Conservation (phyloP, 352 stramenopile genomes). For the Phytophthora hybrid region DNA sequence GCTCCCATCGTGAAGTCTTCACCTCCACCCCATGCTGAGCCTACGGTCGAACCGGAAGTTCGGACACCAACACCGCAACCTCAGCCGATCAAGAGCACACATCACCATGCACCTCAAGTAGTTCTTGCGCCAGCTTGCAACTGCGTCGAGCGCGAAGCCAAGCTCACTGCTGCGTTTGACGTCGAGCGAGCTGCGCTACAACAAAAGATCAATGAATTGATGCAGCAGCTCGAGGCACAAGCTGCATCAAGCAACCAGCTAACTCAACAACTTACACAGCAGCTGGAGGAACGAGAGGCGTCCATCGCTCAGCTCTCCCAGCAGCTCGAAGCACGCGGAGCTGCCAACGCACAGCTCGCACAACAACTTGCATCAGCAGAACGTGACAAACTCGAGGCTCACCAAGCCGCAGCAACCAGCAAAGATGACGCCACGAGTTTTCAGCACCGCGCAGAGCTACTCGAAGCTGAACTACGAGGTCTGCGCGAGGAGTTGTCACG, state of each 20-base stretch:
- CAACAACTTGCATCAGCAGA: slow-evolving; percentile 38
- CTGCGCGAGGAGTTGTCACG: slow-evolving; percentile 34
- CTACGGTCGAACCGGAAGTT: not conserved
- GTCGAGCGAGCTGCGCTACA: slow-evolving; percentile 40
- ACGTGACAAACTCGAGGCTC: slow-evolving; percentile 33
- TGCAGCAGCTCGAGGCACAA: slow-evolving; percentile 43
- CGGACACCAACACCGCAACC: not conserved
- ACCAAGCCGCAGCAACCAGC: slow-evolving; percentile 22
- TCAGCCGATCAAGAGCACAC: slow-evolving; percentile 1
- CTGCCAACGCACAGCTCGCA: slow-evolving; percentile 39
- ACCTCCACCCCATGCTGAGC: not conserved
- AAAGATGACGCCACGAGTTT: slow-evolving; percentile 25
- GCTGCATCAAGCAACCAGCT: slow-evolving; percentile 12
- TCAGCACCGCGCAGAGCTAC: slow-evolving; percentile 28
- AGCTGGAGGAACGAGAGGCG: slow-evolving; percentile 26
- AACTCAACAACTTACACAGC: slow-evolving; percentile 36
- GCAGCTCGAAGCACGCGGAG: slow-evolving; percentile 33
- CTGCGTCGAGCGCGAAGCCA: slow-evolving; percentile 24
- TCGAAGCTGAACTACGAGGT: slow-evolving; percentile 24
- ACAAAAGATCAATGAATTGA: slow-evolving; percentile 35
- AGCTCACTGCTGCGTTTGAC: slow-evolving; percentile 25
- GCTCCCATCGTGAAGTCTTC: not conserved
- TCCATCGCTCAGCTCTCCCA: slow-evolving; percentile 26
- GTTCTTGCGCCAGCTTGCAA: slow-evolving; percentile 22
- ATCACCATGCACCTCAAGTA: not conserved